Conservation (phyloP, 768 basidiomycete genomes). For the Paxillus involutus region DNA sequence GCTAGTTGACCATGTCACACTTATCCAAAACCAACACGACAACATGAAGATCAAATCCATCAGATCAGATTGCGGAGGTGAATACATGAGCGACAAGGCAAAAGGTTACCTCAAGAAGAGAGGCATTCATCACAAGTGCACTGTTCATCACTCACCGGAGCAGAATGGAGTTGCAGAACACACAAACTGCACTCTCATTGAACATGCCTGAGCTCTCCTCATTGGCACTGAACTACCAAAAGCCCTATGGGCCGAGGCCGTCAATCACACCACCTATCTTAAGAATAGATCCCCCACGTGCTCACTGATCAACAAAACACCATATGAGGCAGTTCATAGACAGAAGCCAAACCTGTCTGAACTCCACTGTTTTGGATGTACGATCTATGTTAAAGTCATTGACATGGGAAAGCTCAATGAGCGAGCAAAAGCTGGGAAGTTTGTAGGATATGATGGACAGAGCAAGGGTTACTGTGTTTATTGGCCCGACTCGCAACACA, state of each 20-base stretch:
- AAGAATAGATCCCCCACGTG: slow-evolving; percentile 20
- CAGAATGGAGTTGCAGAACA: slow-evolving; percentile 30
- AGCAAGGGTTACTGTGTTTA: slow-evolving; percentile 18
- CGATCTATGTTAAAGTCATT: slow-evolving; percentile 1
- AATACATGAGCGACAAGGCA: slow-evolving; percentile 23
- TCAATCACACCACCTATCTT: slow-evolving; percentile 18
- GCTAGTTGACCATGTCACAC: slow-evolving; percentile 25
- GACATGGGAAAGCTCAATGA: slow-evolving; percentile 11
- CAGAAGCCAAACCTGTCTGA: slow-evolving; percentile 26
- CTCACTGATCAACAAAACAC: slow-evolving; percentile 21
- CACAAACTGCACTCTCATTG: slow-evolving; percentile 23
- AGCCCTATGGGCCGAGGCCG: slow-evolving; percentile 27
- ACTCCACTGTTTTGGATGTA: slow-evolving; percentile 23
- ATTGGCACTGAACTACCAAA: slow-evolving; percentile 14
- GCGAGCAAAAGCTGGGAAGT: slow-evolving; percentile 6
- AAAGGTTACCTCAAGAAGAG: slow-evolving; percentile 8
- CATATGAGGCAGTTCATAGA: slow-evolving; percentile 18
- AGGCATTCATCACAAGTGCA: slow-evolving; percentile 23
- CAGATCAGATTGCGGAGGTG: slow-evolving; percentile 23
- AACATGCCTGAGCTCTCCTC: slow-evolving; percentile 18
- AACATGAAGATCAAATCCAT: slow-evolving; percentile 18
- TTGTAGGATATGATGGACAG: slow-evolving; percentile 10
- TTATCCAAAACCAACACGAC: slow-evolving; percentile 24
- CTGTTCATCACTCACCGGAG: slow-evolving; percentile 23
- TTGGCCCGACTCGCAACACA: slow-evolving; percentile 12